These are phyloP conservation scores for Hypericum perforatum DNA, from an alignment of 345 rosid species.

Conservation along the genomic window DNA sequence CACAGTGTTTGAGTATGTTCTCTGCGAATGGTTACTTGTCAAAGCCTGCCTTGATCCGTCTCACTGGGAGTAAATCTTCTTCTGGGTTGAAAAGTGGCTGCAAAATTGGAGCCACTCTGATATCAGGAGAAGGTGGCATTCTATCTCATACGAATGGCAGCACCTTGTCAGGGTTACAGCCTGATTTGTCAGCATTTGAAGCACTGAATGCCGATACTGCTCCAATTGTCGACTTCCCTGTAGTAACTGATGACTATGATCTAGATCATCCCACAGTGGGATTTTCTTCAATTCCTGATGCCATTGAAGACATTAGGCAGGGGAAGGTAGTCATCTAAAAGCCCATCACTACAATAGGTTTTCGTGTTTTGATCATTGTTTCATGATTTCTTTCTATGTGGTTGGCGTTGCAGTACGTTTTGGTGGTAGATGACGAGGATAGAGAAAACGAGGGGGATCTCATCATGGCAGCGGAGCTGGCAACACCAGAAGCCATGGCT, in stretches of 20 bases:
- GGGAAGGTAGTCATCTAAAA: conserved; percentile 73
- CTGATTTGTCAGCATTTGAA: conserved; percentile 36
- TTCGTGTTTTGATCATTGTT: background rate
- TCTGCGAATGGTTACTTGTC: conserved; percentile 15
- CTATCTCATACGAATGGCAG: conserved; percentile 30
- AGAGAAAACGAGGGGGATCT: conserved; percentile 94
- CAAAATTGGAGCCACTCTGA: conserved; percentile 29
- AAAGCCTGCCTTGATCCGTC: conserved; percentile 2
- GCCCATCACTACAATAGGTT: no score
- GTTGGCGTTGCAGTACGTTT: conserved; percentile 51
- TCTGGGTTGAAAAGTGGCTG: conserved; percentile 21
- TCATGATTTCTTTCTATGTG: background rate
- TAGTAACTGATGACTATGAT: conserved; percentile 53
- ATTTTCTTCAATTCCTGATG: conserved; percentile 71
- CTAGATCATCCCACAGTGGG: conserved; percentile 65
- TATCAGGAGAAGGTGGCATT: conserved; percentile 43
- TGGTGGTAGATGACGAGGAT: conserved; percentile 92
- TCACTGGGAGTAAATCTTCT: conserved; percentile 12
- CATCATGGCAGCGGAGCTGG: conserved; percentile 76
- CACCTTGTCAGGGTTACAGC: conserved; percentile 24
- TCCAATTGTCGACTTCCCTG: conserved; percentile 28
- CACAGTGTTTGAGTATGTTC: conserved; percentile 12
- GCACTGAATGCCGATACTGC: conserved; percentile 38
- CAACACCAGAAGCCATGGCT: conserved; percentile 92
- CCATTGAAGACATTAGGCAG: conserved; percentile 78